phyloP scores from a whole-genome alignment of 2,329 filamentous ascomycete genomes.

The Claviceps paspali region DNA sequence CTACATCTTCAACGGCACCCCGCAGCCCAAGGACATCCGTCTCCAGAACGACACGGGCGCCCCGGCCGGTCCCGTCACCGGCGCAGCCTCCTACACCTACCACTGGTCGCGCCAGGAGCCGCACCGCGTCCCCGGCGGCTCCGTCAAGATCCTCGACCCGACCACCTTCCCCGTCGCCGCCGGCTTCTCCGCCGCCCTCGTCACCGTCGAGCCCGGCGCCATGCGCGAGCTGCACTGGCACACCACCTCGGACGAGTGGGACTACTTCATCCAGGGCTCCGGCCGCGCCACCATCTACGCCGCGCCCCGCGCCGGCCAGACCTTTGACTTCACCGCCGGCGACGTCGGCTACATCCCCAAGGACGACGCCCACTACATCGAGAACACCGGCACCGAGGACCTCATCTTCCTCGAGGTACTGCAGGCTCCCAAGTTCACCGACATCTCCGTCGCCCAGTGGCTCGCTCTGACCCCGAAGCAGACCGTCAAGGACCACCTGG shows the following conservation, averaged over 20 bases:
- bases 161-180: slow-evolving; percentile 59
- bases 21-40: slow-evolving; percentile 47
- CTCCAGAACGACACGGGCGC: no score
- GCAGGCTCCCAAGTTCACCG: slow-evolving; percentile 53
- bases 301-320: slow-evolving; percentile 51
- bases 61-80: slow-evolving; percentile 43
- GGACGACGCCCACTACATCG: slow-evolving; percentile 70
- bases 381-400: slow-evolving; percentile 65
- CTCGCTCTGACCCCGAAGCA: slow-evolving; percentile 55
- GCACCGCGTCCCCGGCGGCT: slow-evolving; percentile 49
- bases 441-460: slow-evolving; percentile 64
- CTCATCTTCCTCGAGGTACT: slow-evolving; percentile 66
- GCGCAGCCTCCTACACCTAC: slow-evolving; percentile 53
- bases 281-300: slow-evolving; percentile 63
- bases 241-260: slow-evolving; percentile 66
- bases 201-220: slow-evolving; percentile 55
- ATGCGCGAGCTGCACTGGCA: slow-evolving; percentile 77
- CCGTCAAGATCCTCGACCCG: slow-evolving; percentile 62
- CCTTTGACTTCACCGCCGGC: slow-evolving; percentile 60
- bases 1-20: slow-evolving; percentile 64
- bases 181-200: slow-evolving; percentile 57
- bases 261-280: slow-evolving; percentile 58
- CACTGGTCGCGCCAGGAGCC: slow-evolving; percentile 56
- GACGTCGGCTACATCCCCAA: slow-evolving; percentile 64
- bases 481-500: slow-evolving; percentile 48